A percentile compares a stretch with the other conserved stretches of the same genome.
These are phyloP conservation scores for Inosperma sp. DNA, from an alignment of 768 basidiomycete species.

Conservation along the genomic window DNA sequence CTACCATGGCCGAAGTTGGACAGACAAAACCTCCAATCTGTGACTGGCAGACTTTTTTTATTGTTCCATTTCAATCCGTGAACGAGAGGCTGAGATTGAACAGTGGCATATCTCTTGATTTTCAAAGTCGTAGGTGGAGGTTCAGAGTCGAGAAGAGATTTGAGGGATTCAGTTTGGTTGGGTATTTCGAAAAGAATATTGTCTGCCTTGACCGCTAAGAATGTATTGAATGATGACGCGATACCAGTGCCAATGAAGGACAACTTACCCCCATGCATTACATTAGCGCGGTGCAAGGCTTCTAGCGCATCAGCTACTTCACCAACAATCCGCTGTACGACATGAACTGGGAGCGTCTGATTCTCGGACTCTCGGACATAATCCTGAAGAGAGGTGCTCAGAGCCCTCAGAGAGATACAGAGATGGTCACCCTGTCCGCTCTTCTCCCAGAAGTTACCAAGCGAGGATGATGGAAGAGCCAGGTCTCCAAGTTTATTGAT, in stretches of 20 bases:
- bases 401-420: constrained; percentile 9
- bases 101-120: constrained; percentile 6
- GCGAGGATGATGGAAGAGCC: neutral
- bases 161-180: constrained; percentile 2
- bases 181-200: constrained; percentile 9
- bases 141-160: constrained; percentile 11
- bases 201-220: constrained; percentile 9
- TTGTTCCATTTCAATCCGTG: constrained; percentile 13
- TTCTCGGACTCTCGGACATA: constrained; percentile 6
- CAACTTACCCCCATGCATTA: constrained; percentile 18
- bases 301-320: neutral
- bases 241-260: neutral
- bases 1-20: constrained; percentile 14
- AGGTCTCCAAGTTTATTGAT: neutral
- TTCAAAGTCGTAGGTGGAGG: constrained; percentile 2
- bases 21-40: constrained; percentile 14
- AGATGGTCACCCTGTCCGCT: constrained; percentile 14
- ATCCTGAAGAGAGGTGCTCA: constrained; percentile 8
- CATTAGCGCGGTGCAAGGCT: constrained; percentile 9
- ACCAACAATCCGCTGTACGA: constrained; percentile 11
- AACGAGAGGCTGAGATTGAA: constrained; percentile 15
- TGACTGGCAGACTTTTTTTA: constrained; percentile 7
- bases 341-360: constrained; percentile 13
- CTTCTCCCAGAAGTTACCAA: constrained; percentile 16
- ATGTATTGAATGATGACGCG: neutral